Percentiles rank a stretch among this genome's conserved stretches.
phyloP scores from a whole-genome alignment of 1,284 basidiomycete species.

The Waitea zeae region DNA sequence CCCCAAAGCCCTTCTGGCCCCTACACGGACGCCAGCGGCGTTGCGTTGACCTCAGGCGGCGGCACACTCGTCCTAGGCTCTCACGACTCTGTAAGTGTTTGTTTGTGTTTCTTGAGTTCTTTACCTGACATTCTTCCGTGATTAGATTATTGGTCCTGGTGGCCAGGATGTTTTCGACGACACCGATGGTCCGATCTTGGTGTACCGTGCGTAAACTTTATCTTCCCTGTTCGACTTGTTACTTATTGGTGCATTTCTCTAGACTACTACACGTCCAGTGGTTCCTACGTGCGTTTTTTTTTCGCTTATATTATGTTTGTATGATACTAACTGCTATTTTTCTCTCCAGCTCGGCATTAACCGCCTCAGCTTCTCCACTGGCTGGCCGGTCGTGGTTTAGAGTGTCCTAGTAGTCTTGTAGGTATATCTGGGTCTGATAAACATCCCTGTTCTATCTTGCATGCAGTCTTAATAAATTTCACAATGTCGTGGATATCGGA shows the following conservation, averaged over 20 bases:
- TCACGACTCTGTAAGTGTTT: background rate
- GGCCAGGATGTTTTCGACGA: conserved; percentile 6
- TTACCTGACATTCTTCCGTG: conserved; percentile 11
- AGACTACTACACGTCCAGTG: conserved; percentile 1
- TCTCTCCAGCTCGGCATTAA: background rate
- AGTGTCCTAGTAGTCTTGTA: too few relatives aligned
- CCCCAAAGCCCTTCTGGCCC: conserved; percentile 15
- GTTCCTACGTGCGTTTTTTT: background rate
- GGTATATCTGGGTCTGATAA: too few relatives aligned
- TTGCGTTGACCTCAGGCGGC: conserved; percentile 10
- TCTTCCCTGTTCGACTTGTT: too few relatives aligned
- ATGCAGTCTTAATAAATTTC: too few relatives aligned
- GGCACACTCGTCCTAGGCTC: conserved; percentile 15
- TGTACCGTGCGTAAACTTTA: too few relatives aligned
- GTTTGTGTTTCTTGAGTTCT: background rate
- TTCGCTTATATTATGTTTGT: background rate
- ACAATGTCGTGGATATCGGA: too few relatives aligned
- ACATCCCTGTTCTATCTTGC: too few relatives aligned
- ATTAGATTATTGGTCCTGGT: conserved; percentile 17
- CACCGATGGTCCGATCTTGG: conserved; percentile 1
- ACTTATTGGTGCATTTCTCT: too few relatives aligned
- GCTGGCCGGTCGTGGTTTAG: too few relatives aligned
- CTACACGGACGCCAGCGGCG: conserved; percentile 13
- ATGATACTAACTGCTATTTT: background rate
- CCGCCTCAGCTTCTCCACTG: background rate